A percentile compares a stretch with the other conserved stretches of the same genome.
These are phyloP conservation scores for Boletus vinaceobasis DNA, from an alignment of 768 basidiomycete species.

Conservation along the genomic window DNA sequence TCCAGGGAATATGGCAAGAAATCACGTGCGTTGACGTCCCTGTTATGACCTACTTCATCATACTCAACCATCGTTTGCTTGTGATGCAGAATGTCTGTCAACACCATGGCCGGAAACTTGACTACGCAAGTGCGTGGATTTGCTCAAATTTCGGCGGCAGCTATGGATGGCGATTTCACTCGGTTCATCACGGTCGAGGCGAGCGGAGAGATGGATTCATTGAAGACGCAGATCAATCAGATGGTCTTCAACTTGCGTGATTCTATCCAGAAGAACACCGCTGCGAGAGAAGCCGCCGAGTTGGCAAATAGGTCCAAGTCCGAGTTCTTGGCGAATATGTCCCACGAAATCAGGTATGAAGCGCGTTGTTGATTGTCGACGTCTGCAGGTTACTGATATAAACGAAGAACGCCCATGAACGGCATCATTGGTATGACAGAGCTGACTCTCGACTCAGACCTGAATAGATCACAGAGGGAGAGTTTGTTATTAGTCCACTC, in stretches of 20 bases:
- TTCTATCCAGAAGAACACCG: conserved; percentile 97
- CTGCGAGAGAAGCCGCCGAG: conserved; percentile 95
- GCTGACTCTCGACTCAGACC: conserved; percentile 91
- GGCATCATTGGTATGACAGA: conserved; percentile 99
- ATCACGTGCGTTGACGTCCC: conserved; percentile 70
- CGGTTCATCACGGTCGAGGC: conserved; percentile 99
- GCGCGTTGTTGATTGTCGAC: background rate
- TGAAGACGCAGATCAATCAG: conserved; percentile 98
- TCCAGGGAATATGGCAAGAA: conserved; percentile 98
- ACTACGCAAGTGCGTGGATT: conserved; percentile 99
- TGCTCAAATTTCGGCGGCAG: conserved; percentile 96
- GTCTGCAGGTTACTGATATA: conserved; percentile 8
- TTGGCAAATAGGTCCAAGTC: conserved; percentile 96
- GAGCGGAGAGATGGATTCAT: conserved; percentile 96
- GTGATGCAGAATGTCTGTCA: conserved; percentile 76
- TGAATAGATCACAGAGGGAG: conserved; percentile 92
- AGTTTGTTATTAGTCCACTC: conserved; percentile 94
- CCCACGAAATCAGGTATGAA: conserved; percentile 89
- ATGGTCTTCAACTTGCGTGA: conserved; percentile 99
- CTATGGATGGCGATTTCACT: conserved; percentile 98
- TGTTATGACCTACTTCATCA: background rate
- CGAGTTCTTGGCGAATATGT: conserved; percentile 99
- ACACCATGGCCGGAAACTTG: conserved; percentile 95
- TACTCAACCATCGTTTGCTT: background rate
- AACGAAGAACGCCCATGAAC: conserved; percentile 94